A percentile compares a stretch with the other conserved stretches of the same genome.
Conservation (phyloP, 2,329 filamentous ascomycete genomes). For the Colletotrichum somersetense region DNA sequence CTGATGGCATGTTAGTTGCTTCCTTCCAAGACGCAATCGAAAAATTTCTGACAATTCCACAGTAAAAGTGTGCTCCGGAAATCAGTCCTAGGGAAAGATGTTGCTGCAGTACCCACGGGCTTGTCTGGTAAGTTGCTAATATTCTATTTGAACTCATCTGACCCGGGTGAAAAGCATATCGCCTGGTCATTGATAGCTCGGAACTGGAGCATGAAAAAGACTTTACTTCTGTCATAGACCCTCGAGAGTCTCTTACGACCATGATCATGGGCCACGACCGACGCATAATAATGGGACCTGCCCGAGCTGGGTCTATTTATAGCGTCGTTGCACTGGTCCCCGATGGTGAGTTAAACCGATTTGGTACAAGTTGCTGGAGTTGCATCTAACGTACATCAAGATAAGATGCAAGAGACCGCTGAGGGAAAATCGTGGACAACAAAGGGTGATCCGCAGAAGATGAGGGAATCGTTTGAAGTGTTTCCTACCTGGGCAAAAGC, state of each 20-base stretch:
- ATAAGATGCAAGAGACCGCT: slow-evolving; percentile 53
- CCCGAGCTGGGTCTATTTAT: slow-evolving; percentile 54
- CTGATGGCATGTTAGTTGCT: slow-evolving; percentile 51
- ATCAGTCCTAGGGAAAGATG: slow-evolving; percentile 40
- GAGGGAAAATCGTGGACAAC: slow-evolving; percentile 56
- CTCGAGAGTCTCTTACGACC: slow-evolving; percentile 55
- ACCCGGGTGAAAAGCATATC: slow-evolving; percentile 47
- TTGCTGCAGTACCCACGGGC: slow-evolving; percentile 50
- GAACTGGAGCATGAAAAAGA: slow-evolving; percentile 32
- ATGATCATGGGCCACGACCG: slow-evolving; percentile 60
- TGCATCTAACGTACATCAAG: slow-evolving; percentile 22
- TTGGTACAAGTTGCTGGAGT: too few relatives aligned
- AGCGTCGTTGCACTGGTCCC: slow-evolving; percentile 60
- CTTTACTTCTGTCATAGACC: slow-evolving; percentile 49
- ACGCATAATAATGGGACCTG: slow-evolving; percentile 61
- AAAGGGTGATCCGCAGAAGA: slow-evolving; percentile 50
- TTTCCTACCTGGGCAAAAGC: slow-evolving; percentile 56
- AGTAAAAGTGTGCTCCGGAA: slow-evolving; percentile 38
- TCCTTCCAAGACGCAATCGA: background rate
- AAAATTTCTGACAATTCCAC: background rate
- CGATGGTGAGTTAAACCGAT: slow-evolving; percentile 44
- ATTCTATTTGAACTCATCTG: background rate
- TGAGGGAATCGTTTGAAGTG: slow-evolving; percentile 55
- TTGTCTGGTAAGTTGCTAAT: slow-evolving; percentile 44
- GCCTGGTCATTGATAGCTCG: slow-evolving; percentile 48